These are phyloP conservation scores for Amanita muscaria DNA, from an alignment of 768 basidiomycete genomes.

Conservation along the genomic window DNA sequence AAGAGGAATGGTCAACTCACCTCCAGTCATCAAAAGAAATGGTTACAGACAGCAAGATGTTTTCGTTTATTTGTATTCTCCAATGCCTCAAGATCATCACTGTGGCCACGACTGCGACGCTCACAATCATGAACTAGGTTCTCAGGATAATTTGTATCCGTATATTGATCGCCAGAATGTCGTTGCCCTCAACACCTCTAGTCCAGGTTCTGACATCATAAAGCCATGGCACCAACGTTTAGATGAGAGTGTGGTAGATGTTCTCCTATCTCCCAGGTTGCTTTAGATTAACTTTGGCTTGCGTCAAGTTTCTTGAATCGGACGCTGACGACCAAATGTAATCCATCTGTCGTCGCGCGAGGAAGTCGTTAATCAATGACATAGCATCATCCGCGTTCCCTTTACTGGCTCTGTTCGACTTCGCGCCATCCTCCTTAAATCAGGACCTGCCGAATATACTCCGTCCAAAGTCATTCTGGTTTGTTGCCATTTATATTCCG, in stretches of 20 bases:
- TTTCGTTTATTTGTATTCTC: conserved; percentile 9
- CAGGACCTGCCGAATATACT: conserved; percentile 74
- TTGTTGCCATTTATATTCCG: conserved; percentile 16
- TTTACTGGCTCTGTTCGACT: conserved; percentile 86
- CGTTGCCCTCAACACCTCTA: conserved; percentile 63
- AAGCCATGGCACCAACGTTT: conserved; percentile 82
- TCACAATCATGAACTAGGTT: conserved; percentile 50
- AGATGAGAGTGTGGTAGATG: conserved; percentile 46
- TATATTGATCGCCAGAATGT: conserved; percentile 79
- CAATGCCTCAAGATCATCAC: conserved; percentile 46
- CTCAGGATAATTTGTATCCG: conserved; percentile 61
- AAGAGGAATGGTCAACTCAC: conserved; percentile 3
- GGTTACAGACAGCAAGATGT: background rate
- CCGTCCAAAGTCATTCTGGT: conserved; percentile 68
- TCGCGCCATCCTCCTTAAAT: conserved; percentile 72
- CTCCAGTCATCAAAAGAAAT: no score
- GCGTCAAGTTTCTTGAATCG: conserved; percentile 65
- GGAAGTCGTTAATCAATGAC: conserved; percentile 6
- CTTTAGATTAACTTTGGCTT: conserved; percentile 5
- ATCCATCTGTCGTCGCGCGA: background rate
- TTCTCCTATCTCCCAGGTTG: conserved; percentile 5
- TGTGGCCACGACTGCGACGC: conserved; percentile 32
- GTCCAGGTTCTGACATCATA: conserved; percentile 48
- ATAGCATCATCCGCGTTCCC: conserved; percentile 74
- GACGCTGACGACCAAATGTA: conserved; percentile 90